Conservation (phyloP, 2,329 filamentous ascomycete genomes). For the Colletotrichum sp. region DNA sequence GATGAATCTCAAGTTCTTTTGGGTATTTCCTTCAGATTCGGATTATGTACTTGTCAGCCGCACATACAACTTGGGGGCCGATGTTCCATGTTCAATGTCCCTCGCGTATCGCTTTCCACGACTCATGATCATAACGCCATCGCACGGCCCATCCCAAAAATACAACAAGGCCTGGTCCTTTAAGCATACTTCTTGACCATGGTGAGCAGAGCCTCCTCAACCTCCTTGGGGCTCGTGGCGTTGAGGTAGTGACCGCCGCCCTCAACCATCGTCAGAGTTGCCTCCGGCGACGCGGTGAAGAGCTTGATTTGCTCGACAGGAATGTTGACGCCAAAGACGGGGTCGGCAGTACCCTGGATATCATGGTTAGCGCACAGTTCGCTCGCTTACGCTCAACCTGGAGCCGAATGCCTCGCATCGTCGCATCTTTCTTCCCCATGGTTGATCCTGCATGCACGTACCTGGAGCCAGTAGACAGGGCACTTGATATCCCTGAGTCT, state of each 20-base stretch:
- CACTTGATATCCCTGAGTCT: slow-evolving; percentile 52
- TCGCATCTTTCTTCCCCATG: neutral
- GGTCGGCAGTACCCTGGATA: slow-evolving; percentile 49
- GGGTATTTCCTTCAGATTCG: neutral
- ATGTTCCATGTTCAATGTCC: neutral
- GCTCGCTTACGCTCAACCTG: neutral
- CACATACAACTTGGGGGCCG: neutral
- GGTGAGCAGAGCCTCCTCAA: slow-evolving; percentile 48
- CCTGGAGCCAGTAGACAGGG: slow-evolving; percentile 59
- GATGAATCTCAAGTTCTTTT: neutral
- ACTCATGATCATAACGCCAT: slow-evolving; percentile 8
- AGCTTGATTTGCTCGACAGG: slow-evolving; percentile 55
- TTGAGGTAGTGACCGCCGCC: slow-evolving; percentile 55
- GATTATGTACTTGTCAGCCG: neutral
- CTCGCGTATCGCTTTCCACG: neutral
- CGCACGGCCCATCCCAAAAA: neutral
- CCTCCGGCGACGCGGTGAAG: slow-evolving; percentile 50
- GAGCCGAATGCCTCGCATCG: neutral
- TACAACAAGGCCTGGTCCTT: neutral
- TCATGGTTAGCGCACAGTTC: neutral
- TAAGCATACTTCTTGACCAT: slow-evolving; percentile 40
- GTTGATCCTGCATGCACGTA: slow-evolving; percentile 29
- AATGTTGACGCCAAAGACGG: slow-evolving; percentile 43
- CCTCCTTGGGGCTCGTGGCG: slow-evolving; percentile 52
- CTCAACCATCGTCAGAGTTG: slow-evolving; percentile 47